Base-by-base conservation (phyloP, 2,329 filamentous ascomycete genomes). In the Aspergillus bombycis region DNA sequence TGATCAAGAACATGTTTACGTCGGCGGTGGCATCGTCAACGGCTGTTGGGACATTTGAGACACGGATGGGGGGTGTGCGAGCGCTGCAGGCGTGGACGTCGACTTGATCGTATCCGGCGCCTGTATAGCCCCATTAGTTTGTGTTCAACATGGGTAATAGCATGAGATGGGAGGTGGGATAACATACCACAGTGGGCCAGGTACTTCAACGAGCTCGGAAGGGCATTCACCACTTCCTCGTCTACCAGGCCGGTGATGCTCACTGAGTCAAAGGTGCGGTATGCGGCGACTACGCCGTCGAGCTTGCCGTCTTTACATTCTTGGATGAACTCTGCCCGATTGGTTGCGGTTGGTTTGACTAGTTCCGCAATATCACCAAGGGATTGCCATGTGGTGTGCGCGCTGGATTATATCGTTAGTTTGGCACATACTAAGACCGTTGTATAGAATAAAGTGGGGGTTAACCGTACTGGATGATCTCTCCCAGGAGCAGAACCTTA, bases 21-120 rank as follows among this genome's bases (percentile, higher is more conserved):
- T 96, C 93, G 61, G 93, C 93, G 0, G 93, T 96, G 43, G 92
- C 88, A 75, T 95, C 91, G 76, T 95, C 89, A 50, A 93, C 91
- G 32, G 91, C 90, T 0, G 86, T 89, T n/a, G 92, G 93, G 1
- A 91, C 89, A 77, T 96, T 95, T 67, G 91, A 93, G 38, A 96
- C 90, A 48, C 82, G 84, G 67, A 96, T 85, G 4, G 79, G 77
- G 2, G 78, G 78, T 28, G 82, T 81, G 59, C 87, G 87, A 1
- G 82, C 81, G 11, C 88, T 90, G 81, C 91, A 94, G 45, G 90
- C 89, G 54, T 85, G 76, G 10, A 94, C 83, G 75, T 94, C 89
- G 66, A 96, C 83, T 76, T 93, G 90, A 77, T 96, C 93, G 78
- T 96, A 96, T 43, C 93, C 93, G 61, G 93, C 91, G 65, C 91